Base-by-base conservation (phyloP, 1,139 yeast genomes). In the Nakaseomyces glabratus region DNA sequence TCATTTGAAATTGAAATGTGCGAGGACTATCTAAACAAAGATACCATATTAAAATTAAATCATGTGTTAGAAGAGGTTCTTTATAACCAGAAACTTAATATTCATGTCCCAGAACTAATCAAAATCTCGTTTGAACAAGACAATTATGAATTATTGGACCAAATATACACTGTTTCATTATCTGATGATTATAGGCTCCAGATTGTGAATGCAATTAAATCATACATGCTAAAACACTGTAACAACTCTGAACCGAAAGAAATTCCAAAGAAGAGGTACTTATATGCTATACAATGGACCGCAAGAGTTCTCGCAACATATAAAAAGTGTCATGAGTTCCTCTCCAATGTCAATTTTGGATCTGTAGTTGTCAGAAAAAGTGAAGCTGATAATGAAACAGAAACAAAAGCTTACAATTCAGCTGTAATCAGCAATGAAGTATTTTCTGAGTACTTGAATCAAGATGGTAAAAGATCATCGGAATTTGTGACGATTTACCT, bases 401-500 rank as follows among this genome's bases (percentile, higher is more conserved):
- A 26, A 26, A 26, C 30, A 4, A 73, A 80, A 50, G 59, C 64
- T 1, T 59, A 65, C 1, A 48, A 81, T 33, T 71, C 69, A 34
- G 74, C 70, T 38, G 64, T 70, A 33, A 74, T 70, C 39, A 66
- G 77, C 2, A 76, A 76, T 20, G 65, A 68, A 14, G 73, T 86
- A 0, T 73, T 84, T 51, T 65, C 77, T 11, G 73, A 69, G 16
- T 74, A 79, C 48, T 63, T 86, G 24, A 82, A 82, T 50, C 55
- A 62, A 26, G 68, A 71, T 34, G 53, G 62, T 2, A 41, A 36
- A 18, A 74, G 73, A 46, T 72, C 82, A 0, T 71, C 93, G 0
- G 96, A 88, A 50, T 71, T 69, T 42, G 58, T 88, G 29, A 81
- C 95, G 0, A 59, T 81, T 5, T 86, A 69, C 55, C 71, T 88